Evolutionary conservation across 768 basidiomycete species (phyloP).

Genomic region (Collybia sp.): DNA sequence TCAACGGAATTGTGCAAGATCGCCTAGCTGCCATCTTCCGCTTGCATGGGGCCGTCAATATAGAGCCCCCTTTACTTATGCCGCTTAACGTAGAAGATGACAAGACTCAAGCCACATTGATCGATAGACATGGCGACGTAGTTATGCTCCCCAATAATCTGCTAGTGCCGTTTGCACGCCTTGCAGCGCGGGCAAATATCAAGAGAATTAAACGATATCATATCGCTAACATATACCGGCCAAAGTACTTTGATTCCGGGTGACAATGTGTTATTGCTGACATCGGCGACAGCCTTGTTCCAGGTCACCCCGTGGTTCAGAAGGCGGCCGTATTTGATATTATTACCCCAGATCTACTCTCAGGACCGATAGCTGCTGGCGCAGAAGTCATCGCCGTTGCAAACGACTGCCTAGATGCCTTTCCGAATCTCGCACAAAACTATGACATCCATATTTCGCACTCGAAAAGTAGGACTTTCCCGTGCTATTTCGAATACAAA

Average conservation of each 20-base stretch:
- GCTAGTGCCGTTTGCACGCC: slow-evolving; percentile 73
- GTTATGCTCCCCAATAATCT: slow-evolving; percentile 71
- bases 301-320: slow-evolving; percentile 68
- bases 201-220: slow-evolving; percentile 82
- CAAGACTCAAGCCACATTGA: slow-evolving; percentile 61
- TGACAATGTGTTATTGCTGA: no score
- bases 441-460: slow-evolving; percentile 82
- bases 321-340: slow-evolving; percentile 85
- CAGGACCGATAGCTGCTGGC: slow-evolving; percentile 62
- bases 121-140: slow-evolving; percentile 78
- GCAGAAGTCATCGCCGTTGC: slow-evolving; percentile 73
- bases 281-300: slow-evolving; percentile 39
- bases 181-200: slow-evolving; percentile 64
- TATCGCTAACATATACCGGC: slow-evolving; percentile 66
- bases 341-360: slow-evolving; percentile 65
- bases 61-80: slow-evolving; percentile 81
- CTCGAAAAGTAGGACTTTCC: slow-evolving; percentile 55
- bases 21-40: slow-evolving; percentile 74
- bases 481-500: not conserved
- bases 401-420: slow-evolving; percentile 62
- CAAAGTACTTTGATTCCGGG: slow-evolving; percentile 41
- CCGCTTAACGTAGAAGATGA: slow-evolving; percentile 65
- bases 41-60: slow-evolving; percentile 86
- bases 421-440: slow-evolving; percentile 61
- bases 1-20: slow-evolving; percentile 76